phyloP scores from a whole-genome alignment of 129 eudicot species.

The Chrysanthemum makinoi region DNA sequence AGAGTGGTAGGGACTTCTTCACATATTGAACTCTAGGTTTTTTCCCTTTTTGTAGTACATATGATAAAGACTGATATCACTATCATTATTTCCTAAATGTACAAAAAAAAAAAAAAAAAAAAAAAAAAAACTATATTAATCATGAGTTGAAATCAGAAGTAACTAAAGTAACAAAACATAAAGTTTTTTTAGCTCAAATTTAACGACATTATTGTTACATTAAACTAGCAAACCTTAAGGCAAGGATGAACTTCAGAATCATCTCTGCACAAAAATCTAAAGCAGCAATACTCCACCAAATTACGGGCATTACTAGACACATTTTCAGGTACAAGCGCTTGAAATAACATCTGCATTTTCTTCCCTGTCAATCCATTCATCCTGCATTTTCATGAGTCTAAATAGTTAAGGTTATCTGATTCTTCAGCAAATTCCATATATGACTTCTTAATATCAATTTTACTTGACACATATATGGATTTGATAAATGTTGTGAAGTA shows the following conservation, averaged over 20 bases:
- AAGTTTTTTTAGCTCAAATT: background rate
- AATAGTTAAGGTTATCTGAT: background rate
- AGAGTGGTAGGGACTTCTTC: too few relatives aligned
- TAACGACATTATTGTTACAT: background rate
- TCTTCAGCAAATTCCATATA: background rate
- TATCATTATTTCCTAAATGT: background rate
- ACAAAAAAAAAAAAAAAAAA: too few relatives aligned
- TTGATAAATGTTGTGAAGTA: background rate
- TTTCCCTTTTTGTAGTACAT: background rate
- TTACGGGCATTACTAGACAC: conserved; percentile 55
- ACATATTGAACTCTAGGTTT: too few relatives aligned
- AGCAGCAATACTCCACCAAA: conserved; percentile 82
- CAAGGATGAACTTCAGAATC: conserved; percentile 63
- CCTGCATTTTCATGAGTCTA: conserved; percentile 47
- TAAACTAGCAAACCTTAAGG: conserved; percentile 50
- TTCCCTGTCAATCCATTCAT: conserved; percentile 78
- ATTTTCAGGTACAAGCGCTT: conserved; percentile 57
- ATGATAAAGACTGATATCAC: background rate
- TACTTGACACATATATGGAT: background rate
- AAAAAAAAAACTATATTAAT: background rate
- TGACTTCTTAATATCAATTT: background rate
- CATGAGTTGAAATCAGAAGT: conserved; percentile 1
- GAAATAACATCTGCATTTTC: conserved; percentile 71
- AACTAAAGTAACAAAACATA: background rate
- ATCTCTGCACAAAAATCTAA: conserved; percentile 72